Percentiles rank a stretch among this genome's conserved stretches.
These are phyloP conservation scores for Eleusine coracana DNA, from an alignment of 176 grass and related monocot species.

Conservation along the genomic window DNA sequence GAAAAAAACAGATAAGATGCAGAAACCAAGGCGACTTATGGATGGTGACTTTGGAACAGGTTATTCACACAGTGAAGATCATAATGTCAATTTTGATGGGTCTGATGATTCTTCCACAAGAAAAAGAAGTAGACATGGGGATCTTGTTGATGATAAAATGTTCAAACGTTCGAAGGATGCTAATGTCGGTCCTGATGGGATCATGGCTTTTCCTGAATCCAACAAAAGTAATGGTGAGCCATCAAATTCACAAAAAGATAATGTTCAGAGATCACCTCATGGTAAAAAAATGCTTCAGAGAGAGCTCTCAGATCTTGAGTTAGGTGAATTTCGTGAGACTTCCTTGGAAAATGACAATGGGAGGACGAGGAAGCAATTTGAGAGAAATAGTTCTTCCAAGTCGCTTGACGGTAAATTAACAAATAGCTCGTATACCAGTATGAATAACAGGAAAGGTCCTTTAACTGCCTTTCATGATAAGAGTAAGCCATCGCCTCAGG, in stretches of 20 bases:
- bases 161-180: constrained; percentile 54
- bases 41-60: constrained; percentile 47
- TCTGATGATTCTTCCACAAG: constrained; percentile 52
- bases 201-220: constrained; percentile 47
- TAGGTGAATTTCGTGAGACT: constrained; percentile 82
- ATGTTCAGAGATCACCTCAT: constrained; percentile 58
- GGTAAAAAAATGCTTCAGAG: constrained; percentile 65
- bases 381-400: constrained; percentile 88
- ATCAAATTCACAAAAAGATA: constrained; percentile 47
- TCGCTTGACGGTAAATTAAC: constrained; percentile 57
- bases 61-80: constrained; percentile 43
- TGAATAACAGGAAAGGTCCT: constrained; percentile 51
- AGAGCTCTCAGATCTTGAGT: constrained; percentile 91
- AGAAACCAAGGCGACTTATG: constrained; percentile 51
- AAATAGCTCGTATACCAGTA: constrained; percentile 49
- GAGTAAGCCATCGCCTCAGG: constrained; percentile 53
- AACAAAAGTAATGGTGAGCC: constrained; percentile 52
- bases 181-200: constrained; percentile 34
- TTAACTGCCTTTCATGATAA: constrained; percentile 50
- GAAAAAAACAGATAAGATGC: constrained; percentile 55
- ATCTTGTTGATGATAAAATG: constrained; percentile 56
- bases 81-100: constrained; percentile 44
- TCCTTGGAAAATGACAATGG: constrained; percentile 59
- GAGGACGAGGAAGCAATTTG: constrained; percentile 65
- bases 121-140: constrained; percentile 42